Base-by-base conservation (phyloP, 2,329 filamentous ascomycete genomes). In the Aureobasidium sp. region DNA sequence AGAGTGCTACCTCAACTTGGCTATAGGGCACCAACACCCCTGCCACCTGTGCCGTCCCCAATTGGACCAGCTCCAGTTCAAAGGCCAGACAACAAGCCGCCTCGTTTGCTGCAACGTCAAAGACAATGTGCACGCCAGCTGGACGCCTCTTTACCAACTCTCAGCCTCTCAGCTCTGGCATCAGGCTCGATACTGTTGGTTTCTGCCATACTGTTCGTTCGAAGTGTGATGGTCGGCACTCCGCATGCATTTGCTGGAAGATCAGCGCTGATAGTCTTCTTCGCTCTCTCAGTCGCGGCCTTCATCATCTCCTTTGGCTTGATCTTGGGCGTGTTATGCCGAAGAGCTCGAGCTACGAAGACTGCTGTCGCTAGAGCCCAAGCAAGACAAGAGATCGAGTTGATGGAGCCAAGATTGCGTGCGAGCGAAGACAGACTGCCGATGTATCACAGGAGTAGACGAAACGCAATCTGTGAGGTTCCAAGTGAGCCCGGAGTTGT, bases 311-410 rank as follows among this genome's bases (percentile, higher is more conserved):
- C 45, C 11, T 51, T 60, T 42, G 17, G 34, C 1, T 45, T 60
- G 34, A 42, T 60, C 12, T 14, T 60, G 45, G 57, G 45, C 5
- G 57, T 60, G 9, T n/a, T 60, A 17, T 60, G 57, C 34, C 57
- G 57, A 12, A 49, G 57, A 42, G 31, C 57, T 12, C 17, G 45
- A 51, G 34, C 31, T 2, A 59, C 42, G 7, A 59, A 44, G n/a
- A 39, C 20, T 31, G 25, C 55, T 22, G 29, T 9, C 12, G 42
- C 20, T 14, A 27, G 42, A 48, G 55, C 39, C 2, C 39, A 45
- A 34, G 57, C 25, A 25, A 60, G 45, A 42, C 42, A 39, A 6
- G 55, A 59, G 42, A 39, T 48, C 31, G 42, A 59, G 42, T 17
- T 59, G 22, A 22, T 14, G 27, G 41, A 36, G 8, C 37, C 29